Evolutionary conservation across 2,329 filamentous ascomycete species (phyloP).

Genomic region (Orbilia oligospora): DNA sequence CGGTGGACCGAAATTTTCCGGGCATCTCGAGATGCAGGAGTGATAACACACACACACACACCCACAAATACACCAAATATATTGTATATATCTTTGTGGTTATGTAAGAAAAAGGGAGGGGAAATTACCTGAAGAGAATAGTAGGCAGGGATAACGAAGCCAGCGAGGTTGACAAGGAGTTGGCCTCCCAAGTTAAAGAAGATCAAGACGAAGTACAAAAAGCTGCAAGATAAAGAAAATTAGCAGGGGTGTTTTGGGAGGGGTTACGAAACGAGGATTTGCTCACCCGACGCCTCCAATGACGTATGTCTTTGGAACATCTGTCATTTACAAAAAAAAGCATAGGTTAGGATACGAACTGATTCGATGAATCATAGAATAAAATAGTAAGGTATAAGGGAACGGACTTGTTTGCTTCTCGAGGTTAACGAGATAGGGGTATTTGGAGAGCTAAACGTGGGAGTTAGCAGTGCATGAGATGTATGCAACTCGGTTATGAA

Average conservation of each 20-base stretch:
- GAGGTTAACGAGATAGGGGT: constrained; percentile 84
- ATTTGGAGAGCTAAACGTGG: constrained; percentile 80
- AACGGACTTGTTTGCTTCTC: constrained; percentile 79
- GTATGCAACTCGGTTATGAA: background rate
- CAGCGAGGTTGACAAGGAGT: constrained; percentile 87
- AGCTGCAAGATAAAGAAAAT: constrained; percentile 64
- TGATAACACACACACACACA: background rate
- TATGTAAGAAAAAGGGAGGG: background rate
- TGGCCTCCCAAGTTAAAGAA: constrained; percentile 93
- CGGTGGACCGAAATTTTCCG: constrained; percentile 14
- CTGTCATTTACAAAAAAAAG: constrained; percentile 44
- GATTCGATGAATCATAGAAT: background rate
- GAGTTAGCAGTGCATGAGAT: constrained; percentile 29
- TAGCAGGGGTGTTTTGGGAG: constrained; percentile 39
- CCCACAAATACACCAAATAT: no score
- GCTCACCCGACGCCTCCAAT: constrained; percentile 76
- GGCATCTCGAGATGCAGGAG: background rate
- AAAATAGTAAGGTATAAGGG: background rate
- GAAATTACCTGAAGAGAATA: constrained; percentile 75
- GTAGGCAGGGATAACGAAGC: constrained; percentile 86
- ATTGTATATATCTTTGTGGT: background rate
- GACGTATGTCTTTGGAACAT: constrained; percentile 86
- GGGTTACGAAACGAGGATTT: constrained; percentile 29
- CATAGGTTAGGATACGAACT: constrained; percentile 20
- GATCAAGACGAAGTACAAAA: constrained; percentile 90